Conservation (phyloP, 345 rosid species). For the Noccaea caerulescens region DNA sequence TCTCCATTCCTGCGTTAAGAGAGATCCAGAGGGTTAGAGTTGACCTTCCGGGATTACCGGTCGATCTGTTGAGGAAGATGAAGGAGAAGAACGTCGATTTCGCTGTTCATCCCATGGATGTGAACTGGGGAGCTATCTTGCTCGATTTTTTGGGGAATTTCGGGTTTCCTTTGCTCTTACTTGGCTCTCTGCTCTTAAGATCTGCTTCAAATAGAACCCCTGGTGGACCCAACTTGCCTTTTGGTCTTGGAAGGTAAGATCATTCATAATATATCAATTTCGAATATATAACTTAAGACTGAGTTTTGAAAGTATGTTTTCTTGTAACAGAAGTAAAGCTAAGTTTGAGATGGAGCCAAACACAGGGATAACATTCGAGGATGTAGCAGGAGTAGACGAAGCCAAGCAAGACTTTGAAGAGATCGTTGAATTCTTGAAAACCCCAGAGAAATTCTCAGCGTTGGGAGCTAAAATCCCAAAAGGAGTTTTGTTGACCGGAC, state of each 20-base stretch:
- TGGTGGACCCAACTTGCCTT: conserved; percentile 68
- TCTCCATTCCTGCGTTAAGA: conserved; percentile 50
- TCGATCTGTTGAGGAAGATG: conserved; percentile 62
- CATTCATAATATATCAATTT: neutral
- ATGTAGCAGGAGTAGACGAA: conserved; percentile 86
- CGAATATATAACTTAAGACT: neutral
- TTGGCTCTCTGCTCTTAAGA: conserved; percentile 58
- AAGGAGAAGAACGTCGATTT: conserved; percentile 70
- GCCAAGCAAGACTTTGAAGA: conserved; percentile 85
- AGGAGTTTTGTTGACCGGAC: conserved; percentile 68
- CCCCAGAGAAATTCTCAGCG: conserved; percentile 68
- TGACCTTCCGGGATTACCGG: conserved; percentile 68
- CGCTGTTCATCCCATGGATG: conserved; percentile 62
- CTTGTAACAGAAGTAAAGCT: conserved; percentile 67
- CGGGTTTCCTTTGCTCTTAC: conserved; percentile 65
- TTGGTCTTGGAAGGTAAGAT: conserved; percentile 68
- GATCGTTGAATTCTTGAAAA: conserved; percentile 68
- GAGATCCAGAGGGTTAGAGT: conserved; percentile 70
- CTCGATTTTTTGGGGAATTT: conserved; percentile 62
- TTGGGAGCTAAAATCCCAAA: conserved; percentile 75
- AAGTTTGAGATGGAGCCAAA: conserved; percentile 83
- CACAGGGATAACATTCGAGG: conserved; percentile 75
- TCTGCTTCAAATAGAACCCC: conserved; percentile 50
- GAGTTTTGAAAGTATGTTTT: neutral
- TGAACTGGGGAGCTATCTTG: conserved; percentile 52